Evolutionary conservation across 2,329 filamentous ascomycete genomes (phyloP).

Genomic region (Tolypocladium endophyticum): DNA sequence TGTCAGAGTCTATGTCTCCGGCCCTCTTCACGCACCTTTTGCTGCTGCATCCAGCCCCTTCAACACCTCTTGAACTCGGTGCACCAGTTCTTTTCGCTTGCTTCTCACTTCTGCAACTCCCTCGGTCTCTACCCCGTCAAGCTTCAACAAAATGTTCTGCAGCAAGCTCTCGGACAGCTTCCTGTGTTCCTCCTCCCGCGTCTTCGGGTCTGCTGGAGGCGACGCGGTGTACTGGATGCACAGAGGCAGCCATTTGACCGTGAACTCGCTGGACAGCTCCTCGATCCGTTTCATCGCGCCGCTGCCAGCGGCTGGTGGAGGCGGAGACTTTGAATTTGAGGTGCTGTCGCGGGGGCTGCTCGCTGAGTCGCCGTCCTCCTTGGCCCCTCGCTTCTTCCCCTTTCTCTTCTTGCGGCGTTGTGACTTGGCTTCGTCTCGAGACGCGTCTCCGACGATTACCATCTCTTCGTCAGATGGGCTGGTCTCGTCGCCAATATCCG

Average conservation of each 20-base stretch:
- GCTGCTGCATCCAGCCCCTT: conserved; percentile 47
- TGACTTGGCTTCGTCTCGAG: conserved; percentile 21
- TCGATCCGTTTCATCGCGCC: conserved; percentile 47
- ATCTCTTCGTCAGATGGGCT: conserved; percentile 32
- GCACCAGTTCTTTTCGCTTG: conserved; percentile 63
- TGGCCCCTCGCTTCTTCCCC: conserved; percentile 32
- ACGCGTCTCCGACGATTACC: conserved; percentile 35
- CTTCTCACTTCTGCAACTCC: conserved; percentile 55
- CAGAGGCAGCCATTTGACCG: conserved; percentile 51
- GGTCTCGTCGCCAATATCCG: conserved; percentile 25
- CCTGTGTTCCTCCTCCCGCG: conserved; percentile 63
- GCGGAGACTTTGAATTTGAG: conserved; percentile 22
- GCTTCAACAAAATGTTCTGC: conserved; percentile 64
- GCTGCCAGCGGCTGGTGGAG: conserved; percentile 19
- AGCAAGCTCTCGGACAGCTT: conserved; percentile 66
- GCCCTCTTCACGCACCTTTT: conserved; percentile 11
- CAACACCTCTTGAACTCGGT: conserved; percentile 56
- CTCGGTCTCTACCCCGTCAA: conserved; percentile 66
- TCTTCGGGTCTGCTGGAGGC: conserved; percentile 56
- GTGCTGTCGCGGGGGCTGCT: conserved; percentile 34
- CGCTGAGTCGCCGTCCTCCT: conserved; percentile 26
- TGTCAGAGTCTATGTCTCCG: not conserved
- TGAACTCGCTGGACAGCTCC: conserved; percentile 54
- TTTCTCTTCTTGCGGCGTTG: conserved; percentile 27
- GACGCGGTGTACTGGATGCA: conserved; percentile 50